A percentile compares a stretch with the other conserved stretches of the same genome.
Conservation (phyloP, 768 basidiomycete species). For the Boletus speciosus region DNA sequence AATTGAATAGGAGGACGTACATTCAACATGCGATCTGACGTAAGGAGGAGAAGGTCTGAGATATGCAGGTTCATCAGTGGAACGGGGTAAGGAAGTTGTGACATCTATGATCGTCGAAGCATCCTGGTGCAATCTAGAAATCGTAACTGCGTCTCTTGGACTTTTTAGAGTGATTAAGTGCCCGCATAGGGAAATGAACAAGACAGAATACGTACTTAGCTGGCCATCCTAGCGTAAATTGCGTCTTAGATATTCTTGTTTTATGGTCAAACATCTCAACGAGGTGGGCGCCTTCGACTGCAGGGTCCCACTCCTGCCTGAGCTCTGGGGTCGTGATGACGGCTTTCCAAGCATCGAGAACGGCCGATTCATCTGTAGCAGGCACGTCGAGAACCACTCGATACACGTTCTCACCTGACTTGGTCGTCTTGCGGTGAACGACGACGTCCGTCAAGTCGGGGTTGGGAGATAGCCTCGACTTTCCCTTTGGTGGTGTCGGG, state of each 20-base stretch:
- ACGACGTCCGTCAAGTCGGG: conserved; percentile 71
- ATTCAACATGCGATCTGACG: conserved; percentile 80
- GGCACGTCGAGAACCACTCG: conserved; percentile 80
- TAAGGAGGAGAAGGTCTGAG: conserved; percentile 89
- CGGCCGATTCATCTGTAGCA: conserved; percentile 48
- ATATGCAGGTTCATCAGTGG: conserved; percentile 86
- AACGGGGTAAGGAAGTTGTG: conserved; percentile 90
- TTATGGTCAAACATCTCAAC: conserved; percentile 84
- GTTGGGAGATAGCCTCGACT: conserved; percentile 45
- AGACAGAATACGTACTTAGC: conserved; percentile 72
- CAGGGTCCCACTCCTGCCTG: conserved; percentile 89
- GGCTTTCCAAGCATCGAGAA: conserved; percentile 77
- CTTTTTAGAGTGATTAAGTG: conserved; percentile 38
- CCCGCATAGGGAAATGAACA: neutral
- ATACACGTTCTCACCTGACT: conserved; percentile 74
- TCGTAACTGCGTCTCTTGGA: conserved; percentile 91
- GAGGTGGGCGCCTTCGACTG: conserved; percentile 79
- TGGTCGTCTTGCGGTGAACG: conserved; percentile 69
- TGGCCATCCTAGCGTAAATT: conserved; percentile 94
- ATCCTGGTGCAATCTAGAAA: conserved; percentile 82
- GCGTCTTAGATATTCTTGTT: conserved; percentile 85
- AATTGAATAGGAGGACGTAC: conserved; percentile 40
- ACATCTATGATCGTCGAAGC: conserved; percentile 82
- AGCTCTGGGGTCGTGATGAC: conserved; percentile 84
- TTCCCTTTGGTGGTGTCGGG: conserved; percentile 54